Percentiles rank a stretch among this genome's conserved stretches.
These are phyloP conservation scores for Cryptosporidium baileyi DNA, from an alignment of 169 alveolate species.

Conservation along the genomic window DNA sequence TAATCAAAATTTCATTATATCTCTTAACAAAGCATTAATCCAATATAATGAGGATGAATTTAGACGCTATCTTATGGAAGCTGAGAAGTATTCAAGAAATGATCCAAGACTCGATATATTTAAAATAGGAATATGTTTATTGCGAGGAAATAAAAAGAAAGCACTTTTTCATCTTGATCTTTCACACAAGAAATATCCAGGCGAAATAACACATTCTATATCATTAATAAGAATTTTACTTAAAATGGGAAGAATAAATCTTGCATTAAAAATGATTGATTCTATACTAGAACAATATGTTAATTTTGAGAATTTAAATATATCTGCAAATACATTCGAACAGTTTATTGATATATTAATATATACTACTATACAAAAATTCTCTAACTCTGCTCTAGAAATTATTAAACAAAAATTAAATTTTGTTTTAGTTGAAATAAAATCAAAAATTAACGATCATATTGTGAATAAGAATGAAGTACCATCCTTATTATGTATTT, in stretches of 20 bases:
- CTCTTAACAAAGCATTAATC: constrained; percentile 60
- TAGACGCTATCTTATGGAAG: constrained; percentile 17
- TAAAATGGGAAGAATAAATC: background rate
- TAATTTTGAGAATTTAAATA: background rate
- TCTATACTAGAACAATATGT: background rate
- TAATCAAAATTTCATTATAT: constrained; percentile 36
- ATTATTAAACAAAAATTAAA: background rate
- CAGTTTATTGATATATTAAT: background rate
- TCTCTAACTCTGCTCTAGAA: background rate
- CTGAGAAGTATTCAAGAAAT: constrained; percentile 15
- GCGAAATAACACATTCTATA: background rate
- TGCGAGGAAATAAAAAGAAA: constrained; percentile 34
- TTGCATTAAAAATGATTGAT: constrained; percentile 6
- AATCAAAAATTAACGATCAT: background rate
- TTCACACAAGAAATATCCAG: constrained; percentile 4
- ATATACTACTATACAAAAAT: background rate
- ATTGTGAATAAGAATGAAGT: background rate
- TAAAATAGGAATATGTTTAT: constrained; percentile 2
- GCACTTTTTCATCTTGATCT: constrained; percentile 16
- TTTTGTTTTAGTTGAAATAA: background rate
- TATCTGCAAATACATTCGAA: constrained; percentile 5
- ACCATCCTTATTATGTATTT: constrained; percentile 5
- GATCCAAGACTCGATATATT: constrained; percentile 31
- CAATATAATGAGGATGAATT: constrained; percentile 4
- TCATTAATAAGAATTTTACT: constrained; percentile 10